Evolutionary conservation across 2,329 filamentous ascomycete genomes (phyloP), one percentile per base, ranked within the genome.

Genomic region (Chlorencoelia australis): DNA sequence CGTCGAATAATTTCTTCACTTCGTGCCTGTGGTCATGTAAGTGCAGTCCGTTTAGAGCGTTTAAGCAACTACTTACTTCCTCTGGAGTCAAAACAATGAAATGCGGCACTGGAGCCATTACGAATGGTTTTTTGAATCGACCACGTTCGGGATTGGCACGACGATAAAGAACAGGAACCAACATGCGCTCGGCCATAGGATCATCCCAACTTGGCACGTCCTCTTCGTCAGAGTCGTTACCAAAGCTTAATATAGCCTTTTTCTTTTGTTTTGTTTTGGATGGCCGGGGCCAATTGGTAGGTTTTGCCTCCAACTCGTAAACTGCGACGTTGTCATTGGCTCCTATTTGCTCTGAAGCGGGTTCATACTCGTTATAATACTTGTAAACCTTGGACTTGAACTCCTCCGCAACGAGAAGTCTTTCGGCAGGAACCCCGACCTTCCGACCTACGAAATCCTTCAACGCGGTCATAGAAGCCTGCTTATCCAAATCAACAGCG

Each of bases 331-430:
- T 73, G 40, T 82, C 82, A 15, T 62, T 65, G 0, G 54, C 45
- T 16, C 65, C 59, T 36, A 95, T 88, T 31, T 79, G 75, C 38
- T 94, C 87, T 0, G 77, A 76, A 7, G 88, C 76, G 6, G 67
- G 64, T 19, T 69, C 68, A 6, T 63, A 64, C 50, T 95, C 83
- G 16, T 85, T 73, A 47, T 91, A 87, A 33, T 85, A 71, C 54
- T 87, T 89, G 66, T 88, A 96, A 59, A 95, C 88, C 49, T 80
- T 86, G 48, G 76, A 68, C 48, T 76, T 82, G 57, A 85, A 94
- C 33, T 93, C 76, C 52, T 98, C 91, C 1, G 76, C 79, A 10
- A 79, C 78, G 54, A 94, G 76, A n/a, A 95, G 56, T 9, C 75
- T 72, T 31, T 78, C 69, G 33, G 67, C 55, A 37, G 71, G 75